Base-by-base conservation (phyloP, 805 yeast genomes). In the Suhomyces vadensis region DNA sequence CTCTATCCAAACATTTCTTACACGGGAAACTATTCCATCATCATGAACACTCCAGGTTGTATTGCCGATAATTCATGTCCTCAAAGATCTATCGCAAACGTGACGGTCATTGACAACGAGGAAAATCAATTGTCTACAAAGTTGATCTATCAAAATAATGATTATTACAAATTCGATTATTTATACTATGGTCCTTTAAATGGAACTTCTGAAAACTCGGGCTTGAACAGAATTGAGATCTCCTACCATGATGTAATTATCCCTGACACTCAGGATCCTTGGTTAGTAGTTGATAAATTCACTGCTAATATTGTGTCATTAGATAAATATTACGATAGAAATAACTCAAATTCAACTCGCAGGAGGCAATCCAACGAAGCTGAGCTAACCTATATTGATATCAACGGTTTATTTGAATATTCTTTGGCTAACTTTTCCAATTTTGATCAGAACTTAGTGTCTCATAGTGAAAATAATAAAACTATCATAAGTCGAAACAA, bases 21-120 rank as follows among this genome's bases (percentile, higher is more conserved):
- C 49, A 72, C 87, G 0, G 97, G 97, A 7, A 73, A 81, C 47
- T 94, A 89, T 61, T 71, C 87, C 0, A 72, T 94, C 19, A 69
- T 79, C 41, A 54, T 91, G 39, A 84, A 79, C 54, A 94, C 99
- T 0, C 97, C 97, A 0, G 98, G 98, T 0, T 94, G 99, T 67
- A 42, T 61, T 1, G 60, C 54, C 3, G 96, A 87, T 58, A 64
- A 68, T 39, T 75, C 94, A 0, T 94, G 99, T 65, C 52, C 60
- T 17, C 46, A 67, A 16, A 77, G 99, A 58, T 92, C 95, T 8
- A 75, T 79, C 20, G 92, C 87, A 3, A 87, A 87, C 54, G 96
- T 84, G 0, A 76, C 95, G 0, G 69, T 91, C 1, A 69, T 63
- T 49, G 77, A 78, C 29, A 74, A 73, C 7, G 69, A 75, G 24